Base-by-base conservation (phyloP, 140 eudicot species). In the Ambrosia hybrid region DNA sequence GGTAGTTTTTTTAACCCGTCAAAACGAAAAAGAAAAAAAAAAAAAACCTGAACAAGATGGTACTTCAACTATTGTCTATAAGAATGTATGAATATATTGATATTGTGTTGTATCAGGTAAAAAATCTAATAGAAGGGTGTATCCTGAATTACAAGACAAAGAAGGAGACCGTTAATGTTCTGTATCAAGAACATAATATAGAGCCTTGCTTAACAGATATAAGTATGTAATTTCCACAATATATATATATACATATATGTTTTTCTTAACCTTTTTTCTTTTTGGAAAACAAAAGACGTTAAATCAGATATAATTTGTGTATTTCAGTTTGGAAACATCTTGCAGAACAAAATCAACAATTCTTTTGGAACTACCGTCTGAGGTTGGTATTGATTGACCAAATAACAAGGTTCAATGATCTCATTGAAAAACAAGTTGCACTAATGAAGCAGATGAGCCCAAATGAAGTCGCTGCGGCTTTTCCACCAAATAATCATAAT, bases 301-400 rank as follows among this genome's bases (percentile, higher is more conserved):
- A 21, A 21, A 21, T 21, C 26, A 21, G 26, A 21, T 21, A 21
- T 21, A 21, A 69, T 70, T 68, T 75, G 21, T 72, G 13, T 57
- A 57, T 76, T 76, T 5, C 72, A 88, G 97, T 91, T 57, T 91
- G 92, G 97, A 56, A 80, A 49, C 75, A 39, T 53, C 95, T 91
- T 48, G 97, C 85, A 84, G 73, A 80, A 60, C 78, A 85, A 70
- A 91, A 91, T 81, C 78, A 41, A 79, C 86, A 91, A 3, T 91
- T 89, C 69, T 91, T 91, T 74, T 67, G 74, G 75, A 80, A 81
- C 55, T 91, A 91, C 65, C 57, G 86, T 78, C 67, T 85, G 69
- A 82, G 83, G 33, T 43, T 89, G 78, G 38, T 34, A 67, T 26
- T 91, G 79, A 86, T 79, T 55, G 85, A 84, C 21, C 96, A 89